A percentile compares a stretch with the other conserved stretches of the same genome.
These are phyloP conservation scores for Lolium perenne DNA, from an alignment of 176 grass and related monocot species.

Conservation along the genomic window DNA sequence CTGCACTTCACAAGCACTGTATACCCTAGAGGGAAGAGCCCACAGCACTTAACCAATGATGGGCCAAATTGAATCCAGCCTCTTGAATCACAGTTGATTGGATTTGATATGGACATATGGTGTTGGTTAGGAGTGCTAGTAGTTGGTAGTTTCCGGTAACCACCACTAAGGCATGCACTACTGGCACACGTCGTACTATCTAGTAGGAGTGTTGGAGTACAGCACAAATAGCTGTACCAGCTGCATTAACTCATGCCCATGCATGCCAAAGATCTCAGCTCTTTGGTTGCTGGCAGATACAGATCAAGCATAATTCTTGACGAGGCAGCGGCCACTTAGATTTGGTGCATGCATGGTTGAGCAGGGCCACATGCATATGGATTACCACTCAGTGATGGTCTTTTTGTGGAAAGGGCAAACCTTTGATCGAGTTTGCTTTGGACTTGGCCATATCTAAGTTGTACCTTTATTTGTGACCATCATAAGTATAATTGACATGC, in stretches of 20 bases:
- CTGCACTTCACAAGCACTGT: neutral
- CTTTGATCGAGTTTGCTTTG: neutral
- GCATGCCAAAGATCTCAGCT: slow-evolving; percentile 18
- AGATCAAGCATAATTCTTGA: slow-evolving; percentile 2
- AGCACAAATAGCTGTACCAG: slow-evolving; percentile 12
- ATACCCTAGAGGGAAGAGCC: neutral
- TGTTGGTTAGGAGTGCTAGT: slow-evolving; percentile 42
- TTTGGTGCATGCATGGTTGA: slow-evolving; percentile 12
- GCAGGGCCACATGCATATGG: slow-evolving; percentile 2
- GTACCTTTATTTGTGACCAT: neutral
- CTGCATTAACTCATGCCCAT: slow-evolving; percentile 3
- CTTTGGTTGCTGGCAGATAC: slow-evolving; percentile 3
- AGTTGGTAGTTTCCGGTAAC: neutral
- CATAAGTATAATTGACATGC: slow-evolving; percentile 2
- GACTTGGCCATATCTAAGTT: neutral
- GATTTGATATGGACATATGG: neutral
- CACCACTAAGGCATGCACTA: slow-evolving; percentile 19
- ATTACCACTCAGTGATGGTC: neutral
- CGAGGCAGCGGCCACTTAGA: neutral
- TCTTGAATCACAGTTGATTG: neutral
- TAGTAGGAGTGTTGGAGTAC: neutral
- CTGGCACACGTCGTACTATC: neutral
- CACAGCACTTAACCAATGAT: neutral
- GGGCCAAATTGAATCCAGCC: slow-evolving; percentile 10
- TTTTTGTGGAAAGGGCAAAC: neutral